Evolutionary conservation across 2,329 filamentous ascomycete genomes (phyloP).

Genomic region (Cordyceps javanica): DNA sequence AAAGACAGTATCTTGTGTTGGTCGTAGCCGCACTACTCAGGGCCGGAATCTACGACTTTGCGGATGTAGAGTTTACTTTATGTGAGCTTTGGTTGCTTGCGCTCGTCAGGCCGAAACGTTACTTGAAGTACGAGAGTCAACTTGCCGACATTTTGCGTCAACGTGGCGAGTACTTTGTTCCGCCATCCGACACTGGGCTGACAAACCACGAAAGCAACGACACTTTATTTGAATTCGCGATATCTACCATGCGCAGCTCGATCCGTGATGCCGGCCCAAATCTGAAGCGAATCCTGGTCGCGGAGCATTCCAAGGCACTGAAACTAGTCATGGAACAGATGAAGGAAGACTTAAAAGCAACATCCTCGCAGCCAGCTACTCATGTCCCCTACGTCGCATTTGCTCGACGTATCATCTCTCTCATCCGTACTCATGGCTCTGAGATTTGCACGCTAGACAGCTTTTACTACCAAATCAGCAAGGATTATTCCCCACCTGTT

Average conservation of each 20-base stretch:
- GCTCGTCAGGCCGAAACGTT: slow-evolving; percentile 43
- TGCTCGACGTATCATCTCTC: slow-evolving; percentile 43
- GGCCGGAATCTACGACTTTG: slow-evolving; percentile 40
- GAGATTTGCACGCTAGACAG: slow-evolving; percentile 48
- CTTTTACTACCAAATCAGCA: slow-evolving; percentile 52
- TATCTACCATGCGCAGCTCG: slow-evolving; percentile 45
- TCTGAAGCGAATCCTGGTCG: slow-evolving; percentile 30
- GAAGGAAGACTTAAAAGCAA: slow-evolving; percentile 39
- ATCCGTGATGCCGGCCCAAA: slow-evolving; percentile 33
- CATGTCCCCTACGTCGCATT: slow-evolving; percentile 46
- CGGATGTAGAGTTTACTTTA: slow-evolving; percentile 37
- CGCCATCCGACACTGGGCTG: slow-evolving; percentile 31
- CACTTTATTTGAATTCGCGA: slow-evolving; percentile 42
- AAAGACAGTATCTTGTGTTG: slow-evolving; percentile 42
- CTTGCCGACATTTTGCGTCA: slow-evolving; percentile 41
- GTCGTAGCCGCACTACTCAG: slow-evolving; percentile 47
- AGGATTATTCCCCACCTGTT: slow-evolving; percentile 48
- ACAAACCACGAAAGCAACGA: slow-evolving; percentile 44
- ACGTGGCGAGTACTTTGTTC: slow-evolving; percentile 37
- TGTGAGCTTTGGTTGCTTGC: slow-evolving; percentile 48
- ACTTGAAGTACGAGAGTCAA: slow-evolving; percentile 42
- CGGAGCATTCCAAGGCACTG: slow-evolving; percentile 38
- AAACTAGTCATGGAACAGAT: slow-evolving; percentile 48
- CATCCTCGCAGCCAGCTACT: slow-evolving; percentile 28
- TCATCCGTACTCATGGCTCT: slow-evolving; percentile 48